Conservation (phyloP, 768 basidiomycete species). For the Holtermannia corniformis region DNA sequence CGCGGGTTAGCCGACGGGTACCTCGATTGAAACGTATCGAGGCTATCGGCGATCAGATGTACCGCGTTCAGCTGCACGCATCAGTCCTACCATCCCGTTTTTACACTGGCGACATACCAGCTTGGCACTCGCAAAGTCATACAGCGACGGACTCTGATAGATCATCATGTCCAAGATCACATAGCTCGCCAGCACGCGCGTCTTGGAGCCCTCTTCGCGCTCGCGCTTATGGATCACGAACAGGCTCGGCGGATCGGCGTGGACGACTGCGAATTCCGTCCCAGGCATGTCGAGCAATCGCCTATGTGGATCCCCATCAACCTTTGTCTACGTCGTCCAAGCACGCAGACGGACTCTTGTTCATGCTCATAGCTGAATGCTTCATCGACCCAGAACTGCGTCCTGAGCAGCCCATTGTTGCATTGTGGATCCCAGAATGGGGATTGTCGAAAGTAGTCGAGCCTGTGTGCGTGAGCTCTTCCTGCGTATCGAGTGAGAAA, state of each 20-base stretch:
- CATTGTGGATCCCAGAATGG: constrained; percentile 35
- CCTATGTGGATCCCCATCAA: too few relatives aligned
- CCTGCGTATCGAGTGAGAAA: not conserved
- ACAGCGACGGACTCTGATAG: constrained; percentile 29
- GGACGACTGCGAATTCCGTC: constrained; percentile 27
- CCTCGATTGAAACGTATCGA: constrained; percentile 16
- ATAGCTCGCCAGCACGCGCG: constrained; percentile 16
- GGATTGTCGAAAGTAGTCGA: constrained; percentile 36
- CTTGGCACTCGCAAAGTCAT: constrained; percentile 20
- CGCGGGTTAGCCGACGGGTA: constrained; percentile 30
- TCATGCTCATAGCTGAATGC: constrained; percentile 29
- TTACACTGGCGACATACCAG: constrained; percentile 14
- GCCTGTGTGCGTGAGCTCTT: constrained; percentile 5
- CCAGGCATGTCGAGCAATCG: not conserved
- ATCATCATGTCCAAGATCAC: constrained; percentile 30
- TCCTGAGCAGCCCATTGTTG: constrained; percentile 28
- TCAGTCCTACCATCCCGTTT: too few relatives aligned
- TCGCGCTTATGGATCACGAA: constrained; percentile 25
- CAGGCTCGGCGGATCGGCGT: constrained; percentile 23
- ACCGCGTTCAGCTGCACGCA: constrained; percentile 22
- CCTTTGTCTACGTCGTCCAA: not conserved
- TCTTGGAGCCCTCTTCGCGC: constrained; percentile 12
- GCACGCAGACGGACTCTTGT: constrained; percentile 18
- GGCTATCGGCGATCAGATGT: constrained; percentile 19
- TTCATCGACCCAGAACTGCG: constrained; percentile 24